phyloP scores from a whole-genome alignment of 345 rosid genomes.

The Noccaea caerulescens region DNA sequence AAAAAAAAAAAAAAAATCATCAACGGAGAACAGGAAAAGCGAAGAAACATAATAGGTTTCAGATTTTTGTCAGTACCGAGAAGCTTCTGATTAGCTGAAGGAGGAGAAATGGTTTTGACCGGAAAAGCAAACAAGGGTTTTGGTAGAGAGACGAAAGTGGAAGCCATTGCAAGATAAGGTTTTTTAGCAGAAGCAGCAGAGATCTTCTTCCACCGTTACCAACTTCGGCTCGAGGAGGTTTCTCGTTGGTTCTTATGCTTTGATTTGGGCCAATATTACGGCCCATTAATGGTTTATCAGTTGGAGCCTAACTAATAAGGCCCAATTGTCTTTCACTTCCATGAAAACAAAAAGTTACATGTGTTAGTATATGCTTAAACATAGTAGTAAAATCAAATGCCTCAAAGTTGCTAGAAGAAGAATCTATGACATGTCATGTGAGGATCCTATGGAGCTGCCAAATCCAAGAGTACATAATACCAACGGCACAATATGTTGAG shows the following conservation, averaged over 20 bases:
- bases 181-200: conserved; percentile 10
- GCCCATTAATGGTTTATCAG: conserved; percentile 1
- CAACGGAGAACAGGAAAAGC: not conserved
- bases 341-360: not conserved
- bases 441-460: conserved; percentile 73
- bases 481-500: conserved; percentile 74
- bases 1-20: too few species aligned
- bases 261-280: conserved; percentile 8
- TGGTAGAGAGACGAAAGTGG: conserved; percentile 57
- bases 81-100: conserved; percentile 43
- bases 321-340: not conserved
- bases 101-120: conserved; percentile 36
- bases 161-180: conserved; percentile 45
- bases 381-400: not conserved
- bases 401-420: not conserved
- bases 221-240: conserved; percentile 6
- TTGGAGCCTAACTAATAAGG: not conserved
- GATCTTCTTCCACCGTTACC: conserved; percentile 22
- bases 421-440: conserved; percentile 8
- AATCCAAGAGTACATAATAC: conserved; percentile 75
- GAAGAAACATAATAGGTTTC: not conserved
- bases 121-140: conserved; percentile 47
- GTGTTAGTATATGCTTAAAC: not conserved
- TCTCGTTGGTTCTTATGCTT: conserved; percentile 11
- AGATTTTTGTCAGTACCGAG: conserved; percentile 43